phyloP scores from a whole-genome alignment of 169 alveolate genomes.

The Cryptosporidium meleagridis region DNA sequence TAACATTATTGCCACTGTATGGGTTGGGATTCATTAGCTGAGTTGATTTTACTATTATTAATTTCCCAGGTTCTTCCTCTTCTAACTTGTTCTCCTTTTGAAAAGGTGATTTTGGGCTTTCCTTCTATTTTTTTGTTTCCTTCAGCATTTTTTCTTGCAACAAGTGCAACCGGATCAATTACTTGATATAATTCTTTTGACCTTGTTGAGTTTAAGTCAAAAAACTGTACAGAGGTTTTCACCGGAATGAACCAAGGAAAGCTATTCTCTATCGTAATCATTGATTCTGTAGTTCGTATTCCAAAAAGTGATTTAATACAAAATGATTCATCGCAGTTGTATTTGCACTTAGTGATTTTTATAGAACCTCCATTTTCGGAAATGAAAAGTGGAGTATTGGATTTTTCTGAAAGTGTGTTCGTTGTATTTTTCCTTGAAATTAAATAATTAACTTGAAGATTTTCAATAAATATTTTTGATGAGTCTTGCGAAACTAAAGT shows the following conservation, averaged over 20 bases:
- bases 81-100: slow-evolving; percentile 63
- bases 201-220: neutral
- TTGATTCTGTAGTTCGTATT: slow-evolving; percentile 47
- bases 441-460: neutral
- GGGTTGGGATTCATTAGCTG: slow-evolving; percentile 25
- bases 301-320: slow-evolving; percentile 33
- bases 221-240: neutral
- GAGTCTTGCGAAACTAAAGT: slow-evolving; percentile 55
- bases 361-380: slow-evolving; percentile 58
- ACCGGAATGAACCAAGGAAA: slow-evolving; percentile 60
- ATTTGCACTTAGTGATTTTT: slow-evolving; percentile 9
- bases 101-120: slow-evolving; percentile 14
- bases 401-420: neutral
- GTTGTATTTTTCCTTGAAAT: neutral
- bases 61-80: slow-evolving; percentile 40
- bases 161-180: slow-evolving; percentile 64
- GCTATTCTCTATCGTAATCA: slow-evolving; percentile 12
- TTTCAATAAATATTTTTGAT: slow-evolving; percentile 18
- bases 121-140: neutral
- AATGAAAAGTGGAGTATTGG: slow-evolving; percentile 4
- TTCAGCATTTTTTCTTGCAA: slow-evolving; percentile 27
- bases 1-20: slow-evolving; percentile 60
- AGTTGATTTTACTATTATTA: neutral
- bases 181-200: slow-evolving; percentile 1
- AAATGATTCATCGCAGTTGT: slow-evolving; percentile 4